Conservation (phyloP, 345 rosid genomes). For the Dovyalis caffra region DNA sequence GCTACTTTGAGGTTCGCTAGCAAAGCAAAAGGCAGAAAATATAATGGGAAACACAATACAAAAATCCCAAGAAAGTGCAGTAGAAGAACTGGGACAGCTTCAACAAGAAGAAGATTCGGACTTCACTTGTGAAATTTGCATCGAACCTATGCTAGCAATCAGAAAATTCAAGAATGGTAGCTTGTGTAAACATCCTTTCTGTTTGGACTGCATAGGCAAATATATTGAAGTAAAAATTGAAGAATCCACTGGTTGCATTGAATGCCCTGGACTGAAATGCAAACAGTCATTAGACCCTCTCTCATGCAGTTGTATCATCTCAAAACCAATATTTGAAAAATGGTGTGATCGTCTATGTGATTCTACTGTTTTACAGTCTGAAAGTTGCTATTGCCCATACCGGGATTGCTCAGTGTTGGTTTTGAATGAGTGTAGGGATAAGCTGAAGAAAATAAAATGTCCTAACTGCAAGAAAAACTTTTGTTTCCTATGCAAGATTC, state of each 20-base stretch:
- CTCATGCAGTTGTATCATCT: constrained; percentile 2
- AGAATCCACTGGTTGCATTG: neutral
- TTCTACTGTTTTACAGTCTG: neutral
- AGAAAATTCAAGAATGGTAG: neutral
- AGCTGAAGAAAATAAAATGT: constrained; percentile 19
- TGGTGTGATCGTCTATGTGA: constrained; percentile 24
- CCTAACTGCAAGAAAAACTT: constrained; percentile 15
- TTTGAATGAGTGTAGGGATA: constrained; percentile 20
- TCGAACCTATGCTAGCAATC: neutral
- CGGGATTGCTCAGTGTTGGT: constrained; percentile 19
- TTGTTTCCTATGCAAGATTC: constrained; percentile 19
- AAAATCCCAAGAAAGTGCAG: neutral
- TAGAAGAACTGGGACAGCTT: neutral
- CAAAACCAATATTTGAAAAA: constrained; percentile 6
- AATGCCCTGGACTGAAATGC: constrained; percentile 24
- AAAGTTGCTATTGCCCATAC: constrained; percentile 27
- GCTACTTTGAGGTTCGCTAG: neutral
- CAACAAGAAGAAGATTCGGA: neutral
- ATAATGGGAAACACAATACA: constrained; percentile 15
- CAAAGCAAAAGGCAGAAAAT: neutral
- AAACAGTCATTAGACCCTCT: constrained; percentile 12
- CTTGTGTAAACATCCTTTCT: constrained; percentile 14
- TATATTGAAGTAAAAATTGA: constrained; percentile 14
- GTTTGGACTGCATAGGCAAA: constrained; percentile 16
- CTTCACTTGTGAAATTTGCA: constrained; percentile 16